Evolutionary conservation across 768 basidiomycete species (phyloP).

Genomic region (Tubosaeta sp.): DNA sequence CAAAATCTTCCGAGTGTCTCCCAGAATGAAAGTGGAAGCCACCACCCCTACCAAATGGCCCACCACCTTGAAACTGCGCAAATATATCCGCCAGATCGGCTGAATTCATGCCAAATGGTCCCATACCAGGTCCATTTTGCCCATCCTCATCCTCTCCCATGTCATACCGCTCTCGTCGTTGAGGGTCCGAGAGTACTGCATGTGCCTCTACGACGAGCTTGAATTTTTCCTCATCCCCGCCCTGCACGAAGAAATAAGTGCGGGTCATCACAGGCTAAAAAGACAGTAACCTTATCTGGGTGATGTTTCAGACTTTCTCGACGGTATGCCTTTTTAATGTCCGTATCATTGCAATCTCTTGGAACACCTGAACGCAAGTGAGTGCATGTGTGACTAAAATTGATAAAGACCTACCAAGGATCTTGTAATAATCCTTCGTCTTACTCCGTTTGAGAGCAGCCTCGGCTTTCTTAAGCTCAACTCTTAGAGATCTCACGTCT

Average conservation of each 20-base stretch:
- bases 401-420: slow-evolving; percentile 41
- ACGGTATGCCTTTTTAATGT: slow-evolving; percentile 91
- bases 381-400: background rate
- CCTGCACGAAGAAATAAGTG: slow-evolving; percentile 38
- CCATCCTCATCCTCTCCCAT: slow-evolving; percentile 81
- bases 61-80: slow-evolving; percentile 53
- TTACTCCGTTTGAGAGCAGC: slow-evolving; percentile 80
- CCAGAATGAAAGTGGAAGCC: slow-evolving; percentile 30
- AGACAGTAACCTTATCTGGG: slow-evolving; percentile 66
- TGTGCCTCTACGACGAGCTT: slow-evolving; percentile 84
- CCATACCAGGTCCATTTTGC: slow-evolving; percentile 41
- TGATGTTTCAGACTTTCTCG: slow-evolving; percentile 82
- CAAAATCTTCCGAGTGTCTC: slow-evolving; percentile 14
- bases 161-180: slow-evolving; percentile 71
- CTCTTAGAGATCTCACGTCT: slow-evolving; percentile 57
- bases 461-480: slow-evolving; percentile 79
- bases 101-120: slow-evolving; percentile 37
- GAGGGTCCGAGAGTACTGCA: slow-evolving; percentile 75
- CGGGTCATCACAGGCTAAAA: background rate
- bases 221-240: slow-evolving; percentile 95
- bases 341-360: slow-evolving; percentile 58
- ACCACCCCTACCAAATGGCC: slow-evolving; percentile 27
- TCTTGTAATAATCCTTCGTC: slow-evolving; percentile 88
- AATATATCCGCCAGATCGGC: slow-evolving; percentile 63
- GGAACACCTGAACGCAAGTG: slow-evolving; percentile 28